Conservation (phyloP, 2,329 filamentous ascomycete genomes). For the Pseudophaeomoniella oleicola region DNA sequence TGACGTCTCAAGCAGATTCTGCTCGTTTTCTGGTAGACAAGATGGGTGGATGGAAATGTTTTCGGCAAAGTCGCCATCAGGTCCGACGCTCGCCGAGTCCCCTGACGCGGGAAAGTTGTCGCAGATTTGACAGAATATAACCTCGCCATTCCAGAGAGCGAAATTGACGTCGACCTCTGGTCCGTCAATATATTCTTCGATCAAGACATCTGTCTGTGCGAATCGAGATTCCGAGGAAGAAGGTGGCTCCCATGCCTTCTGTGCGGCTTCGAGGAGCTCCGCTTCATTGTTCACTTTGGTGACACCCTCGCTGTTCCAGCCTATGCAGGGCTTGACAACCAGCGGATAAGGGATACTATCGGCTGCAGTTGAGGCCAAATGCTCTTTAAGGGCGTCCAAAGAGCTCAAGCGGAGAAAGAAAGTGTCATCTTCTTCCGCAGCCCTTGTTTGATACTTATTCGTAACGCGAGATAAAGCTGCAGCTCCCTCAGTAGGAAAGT, state of each 20-base stretch:
- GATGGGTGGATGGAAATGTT: slow-evolving; percentile 10
- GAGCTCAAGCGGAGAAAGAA: slow-evolving; percentile 8
- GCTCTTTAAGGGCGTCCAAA: slow-evolving; percentile 8
- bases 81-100: slow-evolving; percentile 7
- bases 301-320: slow-evolving; percentile 20
- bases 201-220: slow-evolving; percentile 15
- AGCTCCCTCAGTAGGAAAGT: slow-evolving; percentile 16
- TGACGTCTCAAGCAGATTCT: slow-evolving; percentile 10
- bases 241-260: slow-evolving; percentile 3
- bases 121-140: slow-evolving; percentile 24
- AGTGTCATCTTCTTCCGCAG: slow-evolving; percentile 8
- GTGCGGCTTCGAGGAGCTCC: slow-evolving; percentile 15
- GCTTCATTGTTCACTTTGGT: slow-evolving; percentile 14
- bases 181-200: slow-evolving; percentile 26
- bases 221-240: slow-evolving; percentile 6
- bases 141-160: slow-evolving; percentile 21
- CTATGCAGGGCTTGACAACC: slow-evolving; percentile 23
- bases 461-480: slow-evolving; percentile 15
- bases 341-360: slow-evolving; percentile 13
- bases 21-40: slow-evolving; percentile 10
- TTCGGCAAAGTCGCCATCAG: slow-evolving; percentile 9
- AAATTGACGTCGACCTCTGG: slow-evolving; percentile 30
- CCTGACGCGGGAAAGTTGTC: slow-evolving; percentile 23
- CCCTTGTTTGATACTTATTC: slow-evolving; percentile 17
- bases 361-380: background rate